Base-by-base conservation (phyloP, 1,284 basidiomycete genomes). In the Cutaneotrichosporon sp. region DNA sequence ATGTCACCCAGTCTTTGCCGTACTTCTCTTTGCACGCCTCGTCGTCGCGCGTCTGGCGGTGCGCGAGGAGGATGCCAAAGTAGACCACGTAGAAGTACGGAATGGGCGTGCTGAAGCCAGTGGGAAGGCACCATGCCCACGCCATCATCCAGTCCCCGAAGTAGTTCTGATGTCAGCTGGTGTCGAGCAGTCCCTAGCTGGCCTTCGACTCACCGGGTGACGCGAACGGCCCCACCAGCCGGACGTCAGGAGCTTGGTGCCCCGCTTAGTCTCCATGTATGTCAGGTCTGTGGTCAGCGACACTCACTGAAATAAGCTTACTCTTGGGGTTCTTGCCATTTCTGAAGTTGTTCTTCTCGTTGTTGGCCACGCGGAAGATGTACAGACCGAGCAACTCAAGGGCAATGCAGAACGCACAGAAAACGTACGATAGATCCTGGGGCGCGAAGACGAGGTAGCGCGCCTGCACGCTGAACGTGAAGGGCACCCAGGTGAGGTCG, bases 171-270 rank as follows among this genome's bases (percentile, higher is more conserved):
- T 8, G 42, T 44, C 29, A 44, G 42, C 41, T 43, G 3, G 39
- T n/a, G 2, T 4, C 31, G 22, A 14, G 2, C 29, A 20, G 11
- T 19, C 34, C 16, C 5, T 3, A 43, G 26, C n/a, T n/a, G n/a
- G n/a, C n/a, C n/a, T 7, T 42, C 20, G n/a, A 44, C 42, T 33
- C 29, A 44, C 42, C 24, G 96, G 96, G 75, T 98, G 96, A 44
- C 90, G 82, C 2, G 88, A 94, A 35, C 82, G 75, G 16, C 93
- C 94, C 96, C 96, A 99, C 96, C 94, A 98, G 10, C 96, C 96
- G 10, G 88, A 88, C 19, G 85, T 96, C 39, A 99, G 79, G 32
- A 99, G 80, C 72, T 91, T 94, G 5, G 90, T 87, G 11, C 96
- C 96, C 12, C 83, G 81, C 61, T 85, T 81, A 1, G 94, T 98